phyloP scores from a whole-genome alignment of 73 alveolate genomes.

The Blepharisma stoltei region DNA sequence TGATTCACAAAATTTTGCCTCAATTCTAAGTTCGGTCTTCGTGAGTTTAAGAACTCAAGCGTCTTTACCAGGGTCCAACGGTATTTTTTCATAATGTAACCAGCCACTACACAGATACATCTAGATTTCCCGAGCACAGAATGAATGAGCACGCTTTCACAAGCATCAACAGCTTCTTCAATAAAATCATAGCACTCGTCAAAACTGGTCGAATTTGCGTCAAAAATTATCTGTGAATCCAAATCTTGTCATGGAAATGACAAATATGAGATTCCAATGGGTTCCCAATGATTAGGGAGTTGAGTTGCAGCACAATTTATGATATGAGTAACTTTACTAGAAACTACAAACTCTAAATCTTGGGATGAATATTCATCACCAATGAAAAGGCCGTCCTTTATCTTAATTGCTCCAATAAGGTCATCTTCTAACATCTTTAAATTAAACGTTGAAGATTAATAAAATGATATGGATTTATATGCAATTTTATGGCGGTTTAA shows the following conservation, averaged over 20 bases:
- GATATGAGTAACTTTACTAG: slow-evolving; percentile 76
- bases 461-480: no score
- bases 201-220: slow-evolving; percentile 82
- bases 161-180: slow-evolving; percentile 88
- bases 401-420: slow-evolving; percentile 67
- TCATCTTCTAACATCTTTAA: slow-evolving; percentile 12
- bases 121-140: slow-evolving; percentile 94
- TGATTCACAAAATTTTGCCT: slow-evolving; percentile 63
- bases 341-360: slow-evolving; percentile 74
- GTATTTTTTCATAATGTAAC: slow-evolving; percentile 92
- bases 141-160: slow-evolving; percentile 96
- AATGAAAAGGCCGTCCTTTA: slow-evolving; percentile 78
- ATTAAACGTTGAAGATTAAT: background rate
- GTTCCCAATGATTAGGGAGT: slow-evolving; percentile 87
- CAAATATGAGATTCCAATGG: slow-evolving; percentile 87
- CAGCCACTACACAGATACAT: slow-evolving; percentile 87
- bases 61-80: slow-evolving; percentile 76
- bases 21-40: slow-evolving; percentile 79
- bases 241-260: slow-evolving; percentile 88
- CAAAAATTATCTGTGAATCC: slow-evolving; percentile 84
- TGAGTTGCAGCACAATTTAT: slow-evolving; percentile 71
- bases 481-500: no score
- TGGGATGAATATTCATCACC: slow-evolving; percentile 80
- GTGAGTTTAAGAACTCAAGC: slow-evolving; percentile 74
- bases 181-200: slow-evolving; percentile 85